Evolutionary conservation across 495 filamentous ascomycete species (phyloP).

Genomic region (Chlorociboria aeruginascens): DNA sequence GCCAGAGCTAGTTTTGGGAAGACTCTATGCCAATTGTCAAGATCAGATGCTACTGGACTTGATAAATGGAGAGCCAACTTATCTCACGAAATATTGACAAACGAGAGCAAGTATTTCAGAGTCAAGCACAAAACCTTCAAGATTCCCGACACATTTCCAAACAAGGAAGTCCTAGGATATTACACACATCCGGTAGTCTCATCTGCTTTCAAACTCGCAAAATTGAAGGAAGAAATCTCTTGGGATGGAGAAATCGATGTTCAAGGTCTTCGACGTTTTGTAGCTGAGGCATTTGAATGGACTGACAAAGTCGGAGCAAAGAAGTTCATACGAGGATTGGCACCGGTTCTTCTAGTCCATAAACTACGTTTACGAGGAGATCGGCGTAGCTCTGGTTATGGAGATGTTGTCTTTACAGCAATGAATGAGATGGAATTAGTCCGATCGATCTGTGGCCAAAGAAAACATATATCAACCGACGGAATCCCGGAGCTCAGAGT

Average conservation of each 20-base stretch:
- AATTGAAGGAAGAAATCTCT: conserved; percentile 39
- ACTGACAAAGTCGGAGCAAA: conserved; percentile 60
- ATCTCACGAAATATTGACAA: conserved; percentile 63
- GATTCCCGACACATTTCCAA: conserved; percentile 76
- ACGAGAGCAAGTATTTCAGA: conserved; percentile 73
- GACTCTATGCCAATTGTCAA: conserved; percentile 52
- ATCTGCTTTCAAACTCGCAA: conserved; percentile 40
- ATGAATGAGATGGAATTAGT: conserved; percentile 39
- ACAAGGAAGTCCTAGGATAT: conserved; percentile 63
- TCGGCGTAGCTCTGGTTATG: conserved; percentile 12
- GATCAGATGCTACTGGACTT: conserved; percentile 39
- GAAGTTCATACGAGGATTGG: conserved; percentile 73
- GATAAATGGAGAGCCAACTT: conserved; percentile 65
- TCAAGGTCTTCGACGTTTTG: conserved; percentile 54
- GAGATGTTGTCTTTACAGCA: conserved; percentile 30
- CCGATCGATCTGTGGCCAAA: conserved; percentile 47
- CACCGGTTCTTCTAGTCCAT: conserved; percentile 62
- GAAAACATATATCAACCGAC: conserved; percentile 64
- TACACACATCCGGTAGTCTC: conserved; percentile 83
- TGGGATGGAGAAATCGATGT: conserved; percentile 60
- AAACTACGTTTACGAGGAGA: conserved; percentile 38
- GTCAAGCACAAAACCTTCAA: conserved; percentile 58
- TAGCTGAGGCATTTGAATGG: conserved; percentile 79
- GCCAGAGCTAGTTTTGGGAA: conserved; percentile 79
- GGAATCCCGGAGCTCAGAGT: conserved; percentile 64